Evolutionary conservation across 495 filamentous ascomycete species (phyloP).

Genomic region (Cenococcum geophilum): DNA sequence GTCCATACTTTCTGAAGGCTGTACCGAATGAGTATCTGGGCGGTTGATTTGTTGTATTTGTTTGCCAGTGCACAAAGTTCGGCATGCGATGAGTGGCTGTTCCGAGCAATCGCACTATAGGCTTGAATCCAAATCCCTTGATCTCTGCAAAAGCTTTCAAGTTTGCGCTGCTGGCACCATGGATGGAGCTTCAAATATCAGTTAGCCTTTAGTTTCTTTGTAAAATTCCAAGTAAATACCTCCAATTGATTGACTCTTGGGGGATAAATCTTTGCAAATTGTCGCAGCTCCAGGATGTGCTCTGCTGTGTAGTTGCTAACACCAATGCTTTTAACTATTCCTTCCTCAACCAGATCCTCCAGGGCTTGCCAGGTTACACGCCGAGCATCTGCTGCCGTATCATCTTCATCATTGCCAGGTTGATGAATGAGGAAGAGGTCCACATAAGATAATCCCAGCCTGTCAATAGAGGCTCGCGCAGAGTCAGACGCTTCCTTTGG

Average conservation of each 20-base stretch:
- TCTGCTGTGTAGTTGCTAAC: constrained; percentile 62
- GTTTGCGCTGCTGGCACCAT: constrained; percentile 56
- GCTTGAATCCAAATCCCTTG: constrained; percentile 56
- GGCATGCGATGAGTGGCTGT: constrained; percentile 52
- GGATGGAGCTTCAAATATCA: constrained; percentile 50
- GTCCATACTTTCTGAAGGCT: constrained; percentile 43
- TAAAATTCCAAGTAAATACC: neutral
- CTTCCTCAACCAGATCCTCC: constrained; percentile 53
- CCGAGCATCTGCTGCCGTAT: constrained; percentile 45
- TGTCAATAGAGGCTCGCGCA: constrained; percentile 31
- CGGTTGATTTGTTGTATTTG: constrained; percentile 44
- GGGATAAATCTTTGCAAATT: constrained; percentile 56
- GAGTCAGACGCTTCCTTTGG: constrained; percentile 52
- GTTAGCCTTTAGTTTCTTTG: neutral
- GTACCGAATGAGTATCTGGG: constrained; percentile 41
- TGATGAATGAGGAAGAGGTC: constrained; percentile 65
- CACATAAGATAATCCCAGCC: constrained; percentile 42
- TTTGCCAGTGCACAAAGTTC: constrained; percentile 48
- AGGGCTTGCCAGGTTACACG: constrained; percentile 60
- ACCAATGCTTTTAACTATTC: constrained; percentile 54
- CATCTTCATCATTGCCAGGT: constrained; percentile 32
- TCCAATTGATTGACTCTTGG: constrained; percentile 64
- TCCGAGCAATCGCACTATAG: constrained; percentile 58
- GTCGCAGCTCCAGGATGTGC: constrained; percentile 55
- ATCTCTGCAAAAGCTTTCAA: constrained; percentile 53